A percentile compares a stretch with the other conserved stretches of the same genome.
Evolutionary conservation across 2,329 filamentous ascomycete species (phyloP).

Genomic region (Dactylellina drechsleri): DNA sequence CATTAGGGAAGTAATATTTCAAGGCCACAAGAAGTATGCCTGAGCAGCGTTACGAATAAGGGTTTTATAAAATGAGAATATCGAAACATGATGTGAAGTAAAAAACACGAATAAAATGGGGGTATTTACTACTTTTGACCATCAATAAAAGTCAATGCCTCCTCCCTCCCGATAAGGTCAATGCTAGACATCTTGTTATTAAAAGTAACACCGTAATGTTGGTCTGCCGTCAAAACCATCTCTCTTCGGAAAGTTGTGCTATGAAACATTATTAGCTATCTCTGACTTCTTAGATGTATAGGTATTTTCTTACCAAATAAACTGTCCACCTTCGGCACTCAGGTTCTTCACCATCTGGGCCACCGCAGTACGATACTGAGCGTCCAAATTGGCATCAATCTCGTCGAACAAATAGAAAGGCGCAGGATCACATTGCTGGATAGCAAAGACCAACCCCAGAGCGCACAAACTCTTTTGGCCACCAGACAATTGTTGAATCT

Average conservation of each 20-base stretch:
- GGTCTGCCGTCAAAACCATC: constrained; percentile 93
- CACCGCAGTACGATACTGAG: constrained; percentile 96
- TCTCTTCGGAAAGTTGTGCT: constrained; percentile 98
- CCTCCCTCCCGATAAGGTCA: constrained; percentile 85
- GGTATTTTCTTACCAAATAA: constrained; percentile 69
- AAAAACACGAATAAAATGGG: constrained; percentile 58
- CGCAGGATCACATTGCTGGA: constrained; percentile 95
- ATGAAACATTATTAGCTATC: constrained; percentile 9
- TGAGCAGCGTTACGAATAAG: not conserved
- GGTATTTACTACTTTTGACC: constrained; percentile 68
- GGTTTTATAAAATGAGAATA: not conserved
- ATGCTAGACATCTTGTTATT: constrained; percentile 94
- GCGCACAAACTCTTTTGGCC: constrained; percentile 94
- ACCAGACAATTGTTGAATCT: constrained; percentile 95
- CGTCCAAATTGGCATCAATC: constrained; percentile 95
- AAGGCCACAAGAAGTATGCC: not conserved
- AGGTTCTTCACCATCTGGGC: constrained; percentile 85
- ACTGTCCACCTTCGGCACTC: constrained; percentile 73
- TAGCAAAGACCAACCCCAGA: constrained; percentile 97
- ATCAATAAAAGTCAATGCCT: constrained; percentile 93
- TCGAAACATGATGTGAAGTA: not conserved
- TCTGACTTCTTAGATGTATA: not conserved
- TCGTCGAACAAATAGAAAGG: constrained; percentile 99
- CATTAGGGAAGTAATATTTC: constrained; percentile 6
- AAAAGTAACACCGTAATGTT: constrained; percentile 96